A percentile compares a stretch with the other conserved stretches of the same genome.
phyloP scores from a whole-genome alignment of 345 rosid species.

The Linum usitatissimum region DNA sequence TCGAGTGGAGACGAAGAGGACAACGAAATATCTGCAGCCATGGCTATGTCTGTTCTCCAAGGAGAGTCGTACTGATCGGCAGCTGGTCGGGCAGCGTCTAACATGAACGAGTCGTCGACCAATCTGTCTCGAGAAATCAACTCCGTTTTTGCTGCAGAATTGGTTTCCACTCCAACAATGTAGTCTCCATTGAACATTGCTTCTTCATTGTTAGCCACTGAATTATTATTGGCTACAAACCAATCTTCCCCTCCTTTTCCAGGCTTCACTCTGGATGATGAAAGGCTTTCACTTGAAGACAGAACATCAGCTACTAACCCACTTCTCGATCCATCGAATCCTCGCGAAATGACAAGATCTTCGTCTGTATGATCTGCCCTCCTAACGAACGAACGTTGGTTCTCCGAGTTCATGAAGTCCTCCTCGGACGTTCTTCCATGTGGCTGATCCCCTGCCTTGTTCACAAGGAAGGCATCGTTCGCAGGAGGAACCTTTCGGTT shows the following conservation, averaged over 20 bases:
- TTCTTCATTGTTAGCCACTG: conserved; percentile 19
- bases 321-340: conserved; percentile 34
- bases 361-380: conserved; percentile 41
- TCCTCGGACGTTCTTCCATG: conserved; percentile 24
- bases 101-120: conserved; percentile 72
- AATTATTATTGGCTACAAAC: conserved; percentile 27
- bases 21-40: conserved; percentile 43
- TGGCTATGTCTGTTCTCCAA: conserved; percentile 60
- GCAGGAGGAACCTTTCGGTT: conserved; percentile 15
- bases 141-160: too few relatives aligned
- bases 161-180: conserved; percentile 14
- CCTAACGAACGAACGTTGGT: conserved; percentile 31
- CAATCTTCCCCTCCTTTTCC: conserved; percentile 54
- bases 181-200: conserved; percentile 30
- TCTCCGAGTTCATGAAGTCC: conserved; percentile 40
- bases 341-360: conserved; percentile 30
- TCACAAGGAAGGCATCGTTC: conserved; percentile 35
- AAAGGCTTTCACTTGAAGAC: conserved; percentile 22
- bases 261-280: conserved; percentile 32
- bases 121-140: conserved; percentile 23
- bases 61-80: conserved; percentile 32
- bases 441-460: conserved; percentile 20
- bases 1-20: conserved; percentile 23
- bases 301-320: conserved; percentile 17
- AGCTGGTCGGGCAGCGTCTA: conserved; percentile 32